phyloP scores from a whole-genome alignment of 2,329 filamentous ascomycete genomes.

The Fusarium drepaniforme region DNA sequence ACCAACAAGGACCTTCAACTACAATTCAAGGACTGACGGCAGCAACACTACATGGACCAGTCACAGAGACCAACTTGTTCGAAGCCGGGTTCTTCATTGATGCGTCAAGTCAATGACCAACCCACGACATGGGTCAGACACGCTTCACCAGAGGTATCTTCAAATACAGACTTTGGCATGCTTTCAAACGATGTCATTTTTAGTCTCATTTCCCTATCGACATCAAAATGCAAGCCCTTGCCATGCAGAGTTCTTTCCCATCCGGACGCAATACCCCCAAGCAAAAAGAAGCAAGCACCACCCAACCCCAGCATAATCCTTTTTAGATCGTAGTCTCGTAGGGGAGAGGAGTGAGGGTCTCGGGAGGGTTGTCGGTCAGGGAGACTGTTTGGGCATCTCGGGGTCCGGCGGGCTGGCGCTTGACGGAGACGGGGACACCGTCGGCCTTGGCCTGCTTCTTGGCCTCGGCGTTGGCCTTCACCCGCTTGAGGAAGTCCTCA shows the following conservation, averaged over 20 bases:
- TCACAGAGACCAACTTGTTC: background rate
- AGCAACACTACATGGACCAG: background rate
- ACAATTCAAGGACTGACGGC: background rate
- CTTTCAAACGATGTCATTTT: slow-evolving; percentile 50
- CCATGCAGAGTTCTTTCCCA: slow-evolving; percentile 59
- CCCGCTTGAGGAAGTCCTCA: slow-evolving; percentile 95
- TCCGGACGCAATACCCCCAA: slow-evolving; percentile 58
- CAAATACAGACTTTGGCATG: slow-evolving; percentile 35
- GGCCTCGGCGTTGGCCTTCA: slow-evolving; percentile 95
- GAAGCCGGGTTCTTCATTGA: slow-evolving; percentile 18
- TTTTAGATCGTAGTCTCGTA: slow-evolving; percentile 99
- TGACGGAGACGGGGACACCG: slow-evolving; percentile 89
- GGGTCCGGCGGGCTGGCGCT: slow-evolving; percentile 87
- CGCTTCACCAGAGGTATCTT: slow-evolving; percentile 40
- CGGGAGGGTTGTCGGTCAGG: slow-evolving; percentile 84
- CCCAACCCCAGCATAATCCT: slow-evolving; percentile 44
- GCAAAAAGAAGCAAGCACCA: slow-evolving; percentile 55
- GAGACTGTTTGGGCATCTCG: slow-evolving; percentile 85
- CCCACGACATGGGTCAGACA: slow-evolving; percentile 11
- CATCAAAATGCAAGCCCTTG: slow-evolving; percentile 58
- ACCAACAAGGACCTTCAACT: no score
- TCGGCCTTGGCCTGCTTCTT: slow-evolving; percentile 94
- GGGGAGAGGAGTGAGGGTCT: slow-evolving; percentile 90
- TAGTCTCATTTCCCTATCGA: slow-evolving; percentile 55
- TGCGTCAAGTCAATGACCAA: slow-evolving; percentile 10